These are phyloP conservation scores for Pichia sp. DNA, from an alignment of 1,139 yeast species.

Conservation along the genomic window DNA sequence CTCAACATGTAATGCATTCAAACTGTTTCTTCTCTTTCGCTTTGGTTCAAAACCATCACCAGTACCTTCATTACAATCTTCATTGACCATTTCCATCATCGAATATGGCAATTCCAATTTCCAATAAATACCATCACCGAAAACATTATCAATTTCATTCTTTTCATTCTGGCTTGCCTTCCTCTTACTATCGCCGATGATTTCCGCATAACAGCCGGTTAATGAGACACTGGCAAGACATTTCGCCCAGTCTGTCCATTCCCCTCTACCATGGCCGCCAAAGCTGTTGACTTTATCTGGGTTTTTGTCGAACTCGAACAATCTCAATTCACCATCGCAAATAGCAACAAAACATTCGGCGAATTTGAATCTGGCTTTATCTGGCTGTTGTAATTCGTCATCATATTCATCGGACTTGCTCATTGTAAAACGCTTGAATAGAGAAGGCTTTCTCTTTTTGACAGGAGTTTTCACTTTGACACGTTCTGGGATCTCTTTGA, in stretches of 20 bases:
- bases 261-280: constrained; percentile 53
- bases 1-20: background rate
- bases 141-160: background rate
- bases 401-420: constrained; percentile 13
- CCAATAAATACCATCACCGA: constrained; percentile 3
- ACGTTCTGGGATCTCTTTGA: constrained; percentile 3
- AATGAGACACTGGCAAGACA: constrained; percentile 35
- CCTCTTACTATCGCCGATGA: constrained; percentile 7
- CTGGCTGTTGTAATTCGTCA: too few species aligned
- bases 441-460: background rate
- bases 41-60: background rate
- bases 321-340: constrained; percentile 54
- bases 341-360: constrained; percentile 52
- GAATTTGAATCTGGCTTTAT: background rate
- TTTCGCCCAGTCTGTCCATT: constrained; percentile 47
- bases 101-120: constrained; percentile 9
- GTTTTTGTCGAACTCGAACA: constrained; percentile 45
- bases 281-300: constrained; percentile 29
- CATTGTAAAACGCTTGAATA: too few species aligned
- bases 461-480: background rate
- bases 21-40: too few species aligned
- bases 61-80: background rate
- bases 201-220: constrained; percentile 51
- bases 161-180: constrained; percentile 1
- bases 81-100: constrained; percentile 6